phyloP scores from a whole-genome alignment of 2,329 filamentous ascomycete species.

The Cordyceps fumosorosea region DNA sequence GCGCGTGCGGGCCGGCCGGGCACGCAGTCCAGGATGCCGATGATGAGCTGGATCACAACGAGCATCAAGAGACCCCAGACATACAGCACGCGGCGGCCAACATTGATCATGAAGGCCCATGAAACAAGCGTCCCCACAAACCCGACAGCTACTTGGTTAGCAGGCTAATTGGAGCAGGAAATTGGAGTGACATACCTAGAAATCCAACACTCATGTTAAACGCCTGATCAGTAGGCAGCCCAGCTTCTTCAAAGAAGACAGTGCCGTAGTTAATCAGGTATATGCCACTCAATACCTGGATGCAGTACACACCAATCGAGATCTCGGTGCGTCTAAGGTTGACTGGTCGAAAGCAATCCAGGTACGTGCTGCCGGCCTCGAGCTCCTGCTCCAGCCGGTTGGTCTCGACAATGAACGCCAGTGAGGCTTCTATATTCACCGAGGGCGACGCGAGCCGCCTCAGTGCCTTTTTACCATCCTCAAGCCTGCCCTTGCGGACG shows the following conservation, averaged over 20 bases:
- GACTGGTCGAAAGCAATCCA: slow-evolving; percentile 40
- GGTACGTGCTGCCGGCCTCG: slow-evolving; percentile 34
- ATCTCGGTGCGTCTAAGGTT: slow-evolving; percentile 39
- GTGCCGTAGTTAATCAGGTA: slow-evolving; percentile 55
- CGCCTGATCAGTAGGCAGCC: slow-evolving; percentile 30
- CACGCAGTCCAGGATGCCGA: slow-evolving; percentile 46
- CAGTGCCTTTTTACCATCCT: slow-evolving; percentile 14
- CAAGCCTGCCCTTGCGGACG: slow-evolving; percentile 29
- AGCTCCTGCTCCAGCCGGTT: slow-evolving; percentile 36
- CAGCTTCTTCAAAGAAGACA: slow-evolving; percentile 35
- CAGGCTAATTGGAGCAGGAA: too few species aligned
- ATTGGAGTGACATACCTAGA: background rate
- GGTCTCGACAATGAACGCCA: slow-evolving; percentile 24
- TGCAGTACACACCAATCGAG: slow-evolving; percentile 51
- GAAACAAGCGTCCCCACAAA: slow-evolving; percentile 33
- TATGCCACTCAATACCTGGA: slow-evolving; percentile 56
- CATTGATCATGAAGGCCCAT: slow-evolving; percentile 30
- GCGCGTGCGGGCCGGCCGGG: slow-evolving; percentile 20
- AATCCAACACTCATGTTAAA: slow-evolving; percentile 22
- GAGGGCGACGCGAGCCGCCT: slow-evolving; percentile 8
- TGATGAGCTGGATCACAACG: slow-evolving; percentile 37
- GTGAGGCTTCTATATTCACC: slow-evolving; percentile 12
- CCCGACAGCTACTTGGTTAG: slow-evolving; percentile 29
- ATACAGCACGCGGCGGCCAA: slow-evolving; percentile 34
- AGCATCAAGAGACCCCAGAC: slow-evolving; percentile 35